Evolutionary conservation across 2,329 filamentous ascomycete genomes (phyloP).

Genomic region (Penicillium thymicola): DNA sequence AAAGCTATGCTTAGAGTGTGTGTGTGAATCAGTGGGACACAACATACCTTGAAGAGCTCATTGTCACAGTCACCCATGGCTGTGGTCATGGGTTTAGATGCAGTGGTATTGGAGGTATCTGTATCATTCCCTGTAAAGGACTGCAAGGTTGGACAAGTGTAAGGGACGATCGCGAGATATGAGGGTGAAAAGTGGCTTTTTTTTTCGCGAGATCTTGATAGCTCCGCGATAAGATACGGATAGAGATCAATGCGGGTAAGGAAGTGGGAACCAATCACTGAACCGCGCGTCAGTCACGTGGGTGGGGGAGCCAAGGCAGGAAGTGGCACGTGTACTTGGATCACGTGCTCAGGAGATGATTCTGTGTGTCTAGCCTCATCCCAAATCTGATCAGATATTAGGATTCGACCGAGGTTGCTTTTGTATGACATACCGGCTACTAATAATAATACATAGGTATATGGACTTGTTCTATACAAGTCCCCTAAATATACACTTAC

Average conservation of each 20-base stretch:
- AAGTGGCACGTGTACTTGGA: background rate
- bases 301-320: background rate
- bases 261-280: background rate
- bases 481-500: background rate
- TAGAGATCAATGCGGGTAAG: background rate
- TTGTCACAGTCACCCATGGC: background rate
- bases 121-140: background rate
- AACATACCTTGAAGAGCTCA: conserved; percentile 2
- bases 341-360: background rate
- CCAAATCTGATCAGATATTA: background rate
- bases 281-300: background rate
- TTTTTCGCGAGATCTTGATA: conserved; percentile 2
- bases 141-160: background rate
- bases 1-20: background rate
- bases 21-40: background rate
- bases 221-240: conserved; percentile 1
- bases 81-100: background rate
- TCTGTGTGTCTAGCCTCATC: background rate
- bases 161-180: background rate
- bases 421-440: no score
- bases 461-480: background rate
- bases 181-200: conserved; percentile 4
- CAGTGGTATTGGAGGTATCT: background rate
- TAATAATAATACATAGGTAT: no score
- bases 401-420: background rate